phyloP scores from a whole-genome alignment of 2,329 filamentous ascomycete genomes.

The Xylariaceae sp. region DNA sequence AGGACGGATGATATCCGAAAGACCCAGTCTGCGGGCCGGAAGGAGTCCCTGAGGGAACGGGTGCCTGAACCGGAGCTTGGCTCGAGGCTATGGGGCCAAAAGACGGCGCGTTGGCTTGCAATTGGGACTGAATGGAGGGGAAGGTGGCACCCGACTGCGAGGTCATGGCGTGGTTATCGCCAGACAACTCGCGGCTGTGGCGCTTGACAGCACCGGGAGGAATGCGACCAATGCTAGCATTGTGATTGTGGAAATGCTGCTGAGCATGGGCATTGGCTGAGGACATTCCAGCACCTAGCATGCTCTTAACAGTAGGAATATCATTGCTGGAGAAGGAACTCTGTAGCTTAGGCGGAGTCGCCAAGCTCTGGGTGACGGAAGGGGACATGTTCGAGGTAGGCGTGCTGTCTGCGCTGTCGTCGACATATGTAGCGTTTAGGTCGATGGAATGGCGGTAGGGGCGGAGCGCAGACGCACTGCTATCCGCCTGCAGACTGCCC shows the following conservation, averaged over 20 bases:
- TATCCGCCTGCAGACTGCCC: conserved; percentile 37
- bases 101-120: conserved; percentile 74
- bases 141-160: conserved; percentile 40
- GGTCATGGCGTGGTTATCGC: conserved; percentile 37
- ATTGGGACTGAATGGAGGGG: conserved; percentile 60
- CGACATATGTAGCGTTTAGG: conserved; percentile 37
- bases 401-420: conserved; percentile 37
- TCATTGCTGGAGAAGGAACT: conserved; percentile 89
- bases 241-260: conserved; percentile 69
- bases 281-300: conserved; percentile 28
- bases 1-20: conserved; percentile 23
- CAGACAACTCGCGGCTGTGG: conserved; percentile 67
- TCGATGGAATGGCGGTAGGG: conserved; percentile 56
- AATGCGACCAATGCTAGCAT: conserved; percentile 75
- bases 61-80: conserved; percentile 27
- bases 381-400: conserved; percentile 39
- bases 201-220: conserved; percentile 62
- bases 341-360: conserved; percentile 68
- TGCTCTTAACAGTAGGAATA: conserved; percentile 75
- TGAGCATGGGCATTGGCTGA: conserved; percentile 50
- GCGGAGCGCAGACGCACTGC: conserved; percentile 43
- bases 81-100: conserved; percentile 62
- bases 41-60: conserved; percentile 17
- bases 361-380: conserved; percentile 47
- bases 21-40: conserved; percentile 9